Conservation (phyloP, 2,329 filamentous ascomycete genomes). For the Diaporthe citrichinensis region DNA sequence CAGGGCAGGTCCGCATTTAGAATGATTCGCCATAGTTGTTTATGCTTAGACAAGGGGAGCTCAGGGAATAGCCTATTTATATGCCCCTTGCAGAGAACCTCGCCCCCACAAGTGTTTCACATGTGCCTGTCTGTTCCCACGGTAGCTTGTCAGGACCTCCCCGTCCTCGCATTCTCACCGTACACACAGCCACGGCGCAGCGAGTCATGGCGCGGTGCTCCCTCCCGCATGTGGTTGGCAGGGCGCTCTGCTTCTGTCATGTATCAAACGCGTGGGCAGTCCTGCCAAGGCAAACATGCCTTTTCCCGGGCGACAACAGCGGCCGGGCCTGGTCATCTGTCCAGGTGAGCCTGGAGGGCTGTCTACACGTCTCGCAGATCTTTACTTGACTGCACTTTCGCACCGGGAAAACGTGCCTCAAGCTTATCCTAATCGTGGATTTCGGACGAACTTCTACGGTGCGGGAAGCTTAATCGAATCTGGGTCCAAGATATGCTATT, state of each 20-base stretch:
- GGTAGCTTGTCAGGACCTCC: constrained; percentile 25
- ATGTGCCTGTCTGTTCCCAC: constrained; percentile 10
- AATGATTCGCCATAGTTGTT: constrained; percentile 23
- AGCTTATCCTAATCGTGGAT: neutral
- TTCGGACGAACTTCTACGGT: constrained; percentile 27
- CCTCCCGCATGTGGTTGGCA: constrained; percentile 12
- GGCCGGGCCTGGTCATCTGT: constrained; percentile 3
- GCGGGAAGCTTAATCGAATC: constrained; percentile 28
- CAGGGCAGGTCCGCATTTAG: constrained; percentile 28
- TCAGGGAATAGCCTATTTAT: constrained; percentile 25
- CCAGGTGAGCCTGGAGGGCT: neutral
- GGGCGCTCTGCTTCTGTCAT: constrained; percentile 21
- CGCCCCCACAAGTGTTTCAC: constrained; percentile 25
- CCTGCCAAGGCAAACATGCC: constrained; percentile 16
- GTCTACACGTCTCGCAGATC: neutral
- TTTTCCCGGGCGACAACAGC: neutral
- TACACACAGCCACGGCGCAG: constrained; percentile 18
- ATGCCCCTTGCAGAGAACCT: constrained; percentile 1
- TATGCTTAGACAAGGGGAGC: constrained; percentile 28
- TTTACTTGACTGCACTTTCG: neutral
- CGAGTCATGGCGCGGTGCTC: constrained; percentile 29
- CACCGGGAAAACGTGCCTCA: neutral
- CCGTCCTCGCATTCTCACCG: constrained; percentile 16
- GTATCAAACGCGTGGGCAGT: constrained; percentile 26
- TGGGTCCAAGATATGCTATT: neutral